Conservation (phyloP, 129 eudicot genomes). For the Flaveria sonorensis region DNA sequence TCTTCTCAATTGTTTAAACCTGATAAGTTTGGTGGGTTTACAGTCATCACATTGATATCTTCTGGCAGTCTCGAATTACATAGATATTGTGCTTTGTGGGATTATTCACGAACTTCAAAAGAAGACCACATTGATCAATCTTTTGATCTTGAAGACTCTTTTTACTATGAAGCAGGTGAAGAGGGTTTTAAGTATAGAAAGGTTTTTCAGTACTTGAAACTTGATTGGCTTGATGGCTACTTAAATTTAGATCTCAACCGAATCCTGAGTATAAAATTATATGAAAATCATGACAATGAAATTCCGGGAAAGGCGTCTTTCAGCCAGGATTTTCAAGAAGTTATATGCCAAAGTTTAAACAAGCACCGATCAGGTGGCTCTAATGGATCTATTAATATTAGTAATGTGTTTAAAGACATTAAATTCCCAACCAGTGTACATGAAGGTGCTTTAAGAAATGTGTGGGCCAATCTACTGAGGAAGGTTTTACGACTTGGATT, state of each 20-base stretch:
- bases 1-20: constrained; percentile 39
- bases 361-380: constrained; percentile 23
- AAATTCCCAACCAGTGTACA: constrained; percentile 58
- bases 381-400: constrained; percentile 19
- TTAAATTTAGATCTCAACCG: constrained; percentile 38
- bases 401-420: constrained; percentile 46
- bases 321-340: constrained; percentile 42
- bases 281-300: constrained; percentile 10
- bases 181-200: constrained; percentile 43
- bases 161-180: constrained; percentile 39
- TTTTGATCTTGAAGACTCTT: constrained; percentile 41
- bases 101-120: constrained; percentile 35
- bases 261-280: constrained; percentile 31
- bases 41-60: constrained; percentile 57
- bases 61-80: constrained; percentile 68
- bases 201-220: constrained; percentile 40
- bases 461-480: constrained; percentile 55
- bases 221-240: constrained; percentile 50
- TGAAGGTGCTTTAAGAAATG: constrained; percentile 54
- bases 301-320: constrained; percentile 15
- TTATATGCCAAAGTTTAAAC: constrained; percentile 51
- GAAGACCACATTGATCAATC: constrained; percentile 36
- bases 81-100: constrained; percentile 60
- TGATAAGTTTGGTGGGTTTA: constrained; percentile 63
- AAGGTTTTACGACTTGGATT: constrained; percentile 50